Conservation (phyloP, 805 yeast genomes). For the Jamesozyma hellenica region DNA sequence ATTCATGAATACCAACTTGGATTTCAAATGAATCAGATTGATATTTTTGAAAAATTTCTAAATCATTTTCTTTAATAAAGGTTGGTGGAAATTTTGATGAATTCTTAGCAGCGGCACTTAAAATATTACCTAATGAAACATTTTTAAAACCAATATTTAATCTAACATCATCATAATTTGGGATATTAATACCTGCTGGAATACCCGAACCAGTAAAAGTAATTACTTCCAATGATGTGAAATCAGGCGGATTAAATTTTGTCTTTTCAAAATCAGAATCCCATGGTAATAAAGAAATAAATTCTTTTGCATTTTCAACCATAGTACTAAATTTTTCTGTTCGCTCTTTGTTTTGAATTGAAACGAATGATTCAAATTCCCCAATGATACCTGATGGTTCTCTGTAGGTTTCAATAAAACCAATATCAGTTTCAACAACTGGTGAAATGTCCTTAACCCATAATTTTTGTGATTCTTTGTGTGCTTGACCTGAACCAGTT, state of each 20-base stretch:
- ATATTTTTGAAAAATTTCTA: constrained; percentile 54
- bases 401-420: constrained; percentile 86
- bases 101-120: constrained; percentile 56
- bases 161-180: constrained; percentile 85
- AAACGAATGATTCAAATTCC: constrained; percentile 88
- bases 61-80: constrained; percentile 46
- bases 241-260: constrained; percentile 83
- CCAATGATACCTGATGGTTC: constrained; percentile 89
- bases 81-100: constrained; percentile 49
- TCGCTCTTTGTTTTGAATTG: constrained; percentile 80
- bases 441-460: constrained; percentile 90
- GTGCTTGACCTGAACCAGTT: constrained; percentile 79
- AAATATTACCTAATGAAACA: constrained; percentile 78
- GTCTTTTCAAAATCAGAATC: constrained; percentile 65
- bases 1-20: constrained; percentile 88
- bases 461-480: constrained; percentile 68
- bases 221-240: constrained; percentile 79
- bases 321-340: constrained; percentile 68
- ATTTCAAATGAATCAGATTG: constrained; percentile 81
- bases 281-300: constrained; percentile 72
- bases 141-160: constrained; percentile 78
- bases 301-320: constrained; percentile 56
- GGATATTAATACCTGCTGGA: constrained; percentile 90
- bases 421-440: constrained; percentile 67
- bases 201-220: constrained; percentile 85